A percentile compares a stretch with the other conserved stretches of the same genome.
Conservation (phyloP, 2,329 filamentous ascomycete species). For the Fusarium sp. region DNA sequence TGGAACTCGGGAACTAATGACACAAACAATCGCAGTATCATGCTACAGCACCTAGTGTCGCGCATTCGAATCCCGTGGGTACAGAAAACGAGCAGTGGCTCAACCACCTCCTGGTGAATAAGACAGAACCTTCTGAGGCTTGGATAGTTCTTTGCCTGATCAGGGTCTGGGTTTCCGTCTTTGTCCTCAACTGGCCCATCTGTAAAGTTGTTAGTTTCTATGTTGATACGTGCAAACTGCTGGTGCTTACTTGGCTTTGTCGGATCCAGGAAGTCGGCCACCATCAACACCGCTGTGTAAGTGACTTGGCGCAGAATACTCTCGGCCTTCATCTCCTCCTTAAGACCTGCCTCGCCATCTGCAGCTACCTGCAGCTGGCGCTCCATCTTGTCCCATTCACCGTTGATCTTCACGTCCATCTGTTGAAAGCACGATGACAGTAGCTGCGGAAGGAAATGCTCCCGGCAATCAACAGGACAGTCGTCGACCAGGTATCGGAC, state of each 20-base stretch:
- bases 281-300: constrained; percentile 91
- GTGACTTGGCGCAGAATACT: constrained; percentile 94
- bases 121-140: constrained; percentile 87
- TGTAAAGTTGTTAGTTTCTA: constrained; percentile 37
- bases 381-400: constrained; percentile 86
- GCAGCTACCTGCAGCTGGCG: constrained; percentile 70
- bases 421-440: constrained; percentile 85
- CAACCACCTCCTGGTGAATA: constrained; percentile 80
- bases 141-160: constrained; percentile 58
- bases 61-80: constrained; percentile 90
- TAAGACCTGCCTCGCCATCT: constrained; percentile 80
- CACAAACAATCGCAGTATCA: constrained; percentile 87
- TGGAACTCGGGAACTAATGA: constrained; percentile 85
- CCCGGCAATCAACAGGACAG: constrained; percentile 82
- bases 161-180: constrained; percentile 43
- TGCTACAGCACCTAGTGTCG: constrained; percentile 88
- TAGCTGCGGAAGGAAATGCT: constrained; percentile 86
- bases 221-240: constrained; percentile 40
- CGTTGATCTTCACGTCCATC: constrained; percentile 86
- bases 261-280: constrained; percentile 89
- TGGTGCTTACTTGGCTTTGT: constrained; percentile 70
- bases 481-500: constrained; percentile 91
- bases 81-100: constrained; percentile 91
- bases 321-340: constrained; percentile 98
- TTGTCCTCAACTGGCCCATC: constrained; percentile 51